A percentile compares a stretch with the other conserved stretches of the same genome.
phyloP scores from a whole-genome alignment of 768 basidiomycete genomes.

The Hygrophoropsis aurantiaca region DNA sequence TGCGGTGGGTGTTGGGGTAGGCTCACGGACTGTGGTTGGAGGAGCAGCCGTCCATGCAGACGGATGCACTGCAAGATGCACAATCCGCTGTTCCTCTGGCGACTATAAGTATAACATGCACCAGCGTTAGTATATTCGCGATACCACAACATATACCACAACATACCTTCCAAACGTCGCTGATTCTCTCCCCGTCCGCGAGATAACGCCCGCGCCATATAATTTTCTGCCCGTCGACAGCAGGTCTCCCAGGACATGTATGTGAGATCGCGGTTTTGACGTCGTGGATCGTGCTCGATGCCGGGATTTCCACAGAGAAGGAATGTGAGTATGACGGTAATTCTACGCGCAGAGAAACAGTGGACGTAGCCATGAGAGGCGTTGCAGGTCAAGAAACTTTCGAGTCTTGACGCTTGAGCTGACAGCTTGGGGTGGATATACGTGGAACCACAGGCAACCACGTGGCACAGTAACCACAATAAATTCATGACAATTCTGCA shows the following conservation, averaged over 20 bases:
- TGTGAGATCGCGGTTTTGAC: slow-evolving; percentile 66
- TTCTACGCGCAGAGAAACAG: slow-evolving; percentile 57
- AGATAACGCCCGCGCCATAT: slow-evolving; percentile 75
- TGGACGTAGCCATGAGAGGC: slow-evolving; percentile 25
- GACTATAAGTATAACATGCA: slow-evolving; percentile 35
- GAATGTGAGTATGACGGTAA: slow-evolving; percentile 74
- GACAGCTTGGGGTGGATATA: no score
- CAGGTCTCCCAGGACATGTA: slow-evolving; percentile 63
- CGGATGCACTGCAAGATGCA: slow-evolving; percentile 80
- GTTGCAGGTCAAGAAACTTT: slow-evolving; percentile 3
- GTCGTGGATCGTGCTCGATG: slow-evolving; percentile 51
- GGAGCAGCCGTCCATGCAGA: slow-evolving; percentile 68
- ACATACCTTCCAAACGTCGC: slow-evolving; percentile 70
- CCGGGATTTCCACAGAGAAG: slow-evolving; percentile 53
- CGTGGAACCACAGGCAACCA: no score
- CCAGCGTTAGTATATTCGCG: slow-evolving; percentile 5
- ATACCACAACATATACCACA: not conserved
- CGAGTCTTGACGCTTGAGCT: no score
- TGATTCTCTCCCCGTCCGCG: slow-evolving; percentile 61
- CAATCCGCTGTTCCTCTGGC: slow-evolving; percentile 53
- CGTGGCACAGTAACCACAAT: no score
- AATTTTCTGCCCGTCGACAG: slow-evolving; percentile 69
- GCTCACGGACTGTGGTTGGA: slow-evolving; percentile 33
- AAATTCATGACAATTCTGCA: no score
- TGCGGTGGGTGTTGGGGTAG: slow-evolving; percentile 6